A percentile compares a stretch with the other conserved stretches of the same genome.
These are phyloP conservation scores for Staphylotrichum longicolle DNA, from an alignment of 495 filamentous ascomycete species.

Conservation along the genomic window DNA sequence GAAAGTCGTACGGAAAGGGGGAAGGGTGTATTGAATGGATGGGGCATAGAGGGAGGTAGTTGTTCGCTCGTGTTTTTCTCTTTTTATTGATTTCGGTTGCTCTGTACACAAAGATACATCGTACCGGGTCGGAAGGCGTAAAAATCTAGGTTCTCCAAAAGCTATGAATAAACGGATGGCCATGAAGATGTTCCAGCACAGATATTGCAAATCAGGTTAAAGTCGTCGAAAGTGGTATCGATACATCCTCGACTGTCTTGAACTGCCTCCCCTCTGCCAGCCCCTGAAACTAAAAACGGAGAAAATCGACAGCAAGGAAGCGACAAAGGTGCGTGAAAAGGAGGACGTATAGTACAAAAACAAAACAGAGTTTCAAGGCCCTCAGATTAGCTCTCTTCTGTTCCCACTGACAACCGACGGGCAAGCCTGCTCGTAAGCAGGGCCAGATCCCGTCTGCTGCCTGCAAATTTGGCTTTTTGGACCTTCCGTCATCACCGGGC, in stretches of 20 bases:
- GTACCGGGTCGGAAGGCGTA: constrained; percentile 10
- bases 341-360: constrained; percentile 11
- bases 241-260: no score
- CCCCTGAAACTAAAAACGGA: not conserved
- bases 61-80: not conserved
- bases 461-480: constrained; percentile 67
- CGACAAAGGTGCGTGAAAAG: not conserved
- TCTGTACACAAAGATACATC: constrained; percentile 15
- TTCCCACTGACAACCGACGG: constrained; percentile 56
- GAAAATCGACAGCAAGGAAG: not conserved
- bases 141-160: constrained; percentile 12
- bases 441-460: constrained; percentile 40
- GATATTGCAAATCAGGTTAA: no score
- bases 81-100: not conserved
- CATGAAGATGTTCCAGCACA: not conserved
- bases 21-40: not conserved
- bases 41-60: constrained; percentile 3
- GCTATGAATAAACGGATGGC: constrained; percentile 10
- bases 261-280: not conserved
- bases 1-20: not conserved
- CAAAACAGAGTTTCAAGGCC: constrained; percentile 29
- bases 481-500: constrained; percentile 57
- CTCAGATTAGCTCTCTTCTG: constrained; percentile 63
- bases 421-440: constrained; percentile 9
- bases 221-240: no score